Percentiles rank a stretch among this genome's conserved stretches.
phyloP scores from a whole-genome alignment of 345 rosid genomes.

The Odontarrhena argentea region DNA sequence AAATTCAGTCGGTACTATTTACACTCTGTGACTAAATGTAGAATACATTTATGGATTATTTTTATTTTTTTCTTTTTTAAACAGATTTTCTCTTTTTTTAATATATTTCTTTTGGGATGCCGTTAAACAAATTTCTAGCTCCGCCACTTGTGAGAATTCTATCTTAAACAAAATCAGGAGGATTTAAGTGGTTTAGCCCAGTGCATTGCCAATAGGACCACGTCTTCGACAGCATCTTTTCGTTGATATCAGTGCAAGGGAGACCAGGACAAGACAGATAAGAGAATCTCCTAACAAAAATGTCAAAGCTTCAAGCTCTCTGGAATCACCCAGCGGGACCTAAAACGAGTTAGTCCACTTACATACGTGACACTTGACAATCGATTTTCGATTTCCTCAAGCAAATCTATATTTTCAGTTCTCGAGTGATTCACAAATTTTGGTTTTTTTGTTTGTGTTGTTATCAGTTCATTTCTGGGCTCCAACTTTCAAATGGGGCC shows the following conservation, averaged over 20 bases:
- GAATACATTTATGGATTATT: too few relatives aligned
- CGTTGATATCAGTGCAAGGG: background rate
- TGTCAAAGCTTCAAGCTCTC: conserved; percentile 80
- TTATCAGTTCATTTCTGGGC: conserved; percentile 72
- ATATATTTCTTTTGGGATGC: too few relatives aligned
- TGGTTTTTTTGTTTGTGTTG: background rate
- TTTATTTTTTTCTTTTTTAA: too few relatives aligned
- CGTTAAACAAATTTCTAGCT: too few relatives aligned
- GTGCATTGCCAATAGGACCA: background rate
- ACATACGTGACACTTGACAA: too few relatives aligned
- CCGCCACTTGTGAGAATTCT: too few relatives aligned
- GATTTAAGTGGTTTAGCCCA: too few relatives aligned
- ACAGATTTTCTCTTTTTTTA: too few relatives aligned
- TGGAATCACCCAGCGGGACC: conserved; percentile 99
- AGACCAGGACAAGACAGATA: background rate
- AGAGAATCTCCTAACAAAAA: background rate
- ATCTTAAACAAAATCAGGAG: too few relatives aligned
- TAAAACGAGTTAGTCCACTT: conserved; percentile 68
- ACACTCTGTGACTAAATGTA: too few relatives aligned
- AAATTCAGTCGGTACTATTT: too few relatives aligned
- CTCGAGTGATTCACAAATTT: background rate
- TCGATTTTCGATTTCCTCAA: background rate
- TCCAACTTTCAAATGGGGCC: conserved; percentile 56
- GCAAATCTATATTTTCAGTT: background rate
- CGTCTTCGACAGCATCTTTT: background rate